A percentile compares a stretch with the other conserved stretches of the same genome.
These are phyloP conservation scores for Leishmania amazonensis DNA, from an alignment of 208 protist genomes.

Conservation along the genomic window DNA sequence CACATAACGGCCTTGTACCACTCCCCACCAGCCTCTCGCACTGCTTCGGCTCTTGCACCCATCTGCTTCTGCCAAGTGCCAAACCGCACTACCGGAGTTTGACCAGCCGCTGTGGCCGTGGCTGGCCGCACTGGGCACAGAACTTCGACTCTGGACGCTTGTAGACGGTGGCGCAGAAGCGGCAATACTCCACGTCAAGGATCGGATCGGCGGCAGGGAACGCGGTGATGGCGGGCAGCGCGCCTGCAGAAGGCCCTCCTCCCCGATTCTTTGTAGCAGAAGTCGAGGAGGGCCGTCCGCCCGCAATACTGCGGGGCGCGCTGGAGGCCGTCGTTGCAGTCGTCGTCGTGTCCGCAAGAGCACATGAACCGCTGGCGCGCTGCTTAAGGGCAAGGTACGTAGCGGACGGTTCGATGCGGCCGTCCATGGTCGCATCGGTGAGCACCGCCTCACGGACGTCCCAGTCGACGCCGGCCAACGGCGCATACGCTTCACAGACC, in stretches of 20 bases:
- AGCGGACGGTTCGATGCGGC: slow-evolving; percentile 37
- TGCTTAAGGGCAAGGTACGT: slow-evolving; percentile 4
- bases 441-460: slow-evolving; percentile 71
- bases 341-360: background rate
- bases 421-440: slow-evolving; percentile 53
- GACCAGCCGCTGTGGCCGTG: slow-evolving; percentile 18
- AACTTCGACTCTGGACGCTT: slow-evolving; percentile 48
- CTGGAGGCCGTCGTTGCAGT: background rate
- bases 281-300: background rate
- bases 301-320: background rate
- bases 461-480: slow-evolving; percentile 65
- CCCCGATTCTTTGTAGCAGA: background rate
- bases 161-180: slow-evolving; percentile 56
- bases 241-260: background rate
- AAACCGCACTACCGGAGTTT: slow-evolving; percentile 5
- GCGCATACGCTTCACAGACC: slow-evolving; percentile 72
- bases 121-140: slow-evolving; percentile 58
- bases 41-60: background rate
- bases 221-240: background rate
- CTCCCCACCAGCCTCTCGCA: background rate
- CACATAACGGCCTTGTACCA: background rate
- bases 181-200: slow-evolving; percentile 39
- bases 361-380: background rate
- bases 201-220: slow-evolving; percentile 5
- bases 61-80: background rate